These are phyloP conservation scores for Chaetomium tenue DNA, from an alignment of 495 filamentous ascomycete genomes.

Conservation along the genomic window DNA sequence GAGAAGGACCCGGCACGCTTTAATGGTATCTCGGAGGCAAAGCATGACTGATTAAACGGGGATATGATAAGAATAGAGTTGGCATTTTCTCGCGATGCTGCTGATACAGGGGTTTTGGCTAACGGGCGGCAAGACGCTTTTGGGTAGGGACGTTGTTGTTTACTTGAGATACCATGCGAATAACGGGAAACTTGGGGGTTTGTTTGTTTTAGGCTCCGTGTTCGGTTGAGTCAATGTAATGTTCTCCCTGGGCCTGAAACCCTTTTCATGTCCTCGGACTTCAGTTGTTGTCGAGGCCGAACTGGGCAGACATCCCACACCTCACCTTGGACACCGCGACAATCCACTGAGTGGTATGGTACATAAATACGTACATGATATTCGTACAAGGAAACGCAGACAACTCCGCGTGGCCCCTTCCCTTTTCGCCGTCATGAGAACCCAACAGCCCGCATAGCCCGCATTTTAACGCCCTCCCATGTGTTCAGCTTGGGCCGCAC, in stretches of 20 bases:
- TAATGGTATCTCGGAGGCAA: constrained; percentile 22
- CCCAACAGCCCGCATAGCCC: constrained; percentile 62
- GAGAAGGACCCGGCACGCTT: constrained; percentile 32
- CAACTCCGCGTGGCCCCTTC: not conserved
- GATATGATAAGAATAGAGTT: not conserved
- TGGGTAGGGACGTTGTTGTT: not conserved
- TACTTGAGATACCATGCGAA: constrained; percentile 16
- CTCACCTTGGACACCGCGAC: not conserved
- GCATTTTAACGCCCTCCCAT: constrained; percentile 86
- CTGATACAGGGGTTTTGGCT: not conserved
- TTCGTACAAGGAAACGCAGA: not conserved
- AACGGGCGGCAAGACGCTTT: not conserved
- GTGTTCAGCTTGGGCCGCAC: constrained; percentile 92
- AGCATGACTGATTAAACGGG: constrained; percentile 27
- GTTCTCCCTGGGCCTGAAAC: not conserved
- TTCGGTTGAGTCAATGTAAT: not conserved
- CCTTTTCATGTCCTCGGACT: not conserved
- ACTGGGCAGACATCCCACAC: not conserved
- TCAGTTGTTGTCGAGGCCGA: not conserved
- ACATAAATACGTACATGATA: constrained; percentile 8
- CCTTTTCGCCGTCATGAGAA: constrained; percentile 42
- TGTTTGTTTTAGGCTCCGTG: not conserved
- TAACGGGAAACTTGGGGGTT: not conserved
- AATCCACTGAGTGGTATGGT: constrained; percentile 15
- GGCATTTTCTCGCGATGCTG: not conserved